Percentiles rank a stretch among this genome's conserved stretches.
phyloP scores from a whole-genome alignment of 257 asterid species.

The Primulina eburnea region DNA sequence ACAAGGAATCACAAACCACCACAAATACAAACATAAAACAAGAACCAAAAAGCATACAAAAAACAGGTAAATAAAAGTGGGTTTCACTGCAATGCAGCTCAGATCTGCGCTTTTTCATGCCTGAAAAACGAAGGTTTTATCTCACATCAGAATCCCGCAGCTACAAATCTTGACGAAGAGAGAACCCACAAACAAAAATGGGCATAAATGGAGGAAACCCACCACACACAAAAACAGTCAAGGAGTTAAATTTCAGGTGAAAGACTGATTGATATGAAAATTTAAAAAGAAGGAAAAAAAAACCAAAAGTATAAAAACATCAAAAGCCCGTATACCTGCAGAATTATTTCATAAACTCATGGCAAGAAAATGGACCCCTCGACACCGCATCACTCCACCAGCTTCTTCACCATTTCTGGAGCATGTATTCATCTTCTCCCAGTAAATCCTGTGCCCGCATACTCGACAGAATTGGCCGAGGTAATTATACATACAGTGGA shows the following conservation, averaged over 20 bases:
- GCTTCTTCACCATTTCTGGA: not conserved
- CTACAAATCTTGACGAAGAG: not conserved
- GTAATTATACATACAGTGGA: constrained; percentile 13
- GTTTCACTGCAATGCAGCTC: constrained; percentile 30
- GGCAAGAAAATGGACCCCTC: constrained; percentile 32
- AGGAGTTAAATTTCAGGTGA: constrained; percentile 19
- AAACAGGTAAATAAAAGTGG: constrained; percentile 4
- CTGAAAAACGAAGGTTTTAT: constrained; percentile 14
- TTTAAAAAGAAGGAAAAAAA: constrained; percentile 9
- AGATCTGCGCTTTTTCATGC: constrained; percentile 50
- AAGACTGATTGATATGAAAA: constrained; percentile 36
- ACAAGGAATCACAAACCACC: constrained; percentile 16
- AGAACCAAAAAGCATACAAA: constrained; percentile 13
- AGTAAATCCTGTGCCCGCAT: constrained; percentile 1
- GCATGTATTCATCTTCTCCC: not conserved
- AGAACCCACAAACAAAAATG: not conserved
- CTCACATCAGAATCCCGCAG: constrained; percentile 3
- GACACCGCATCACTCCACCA: constrained; percentile 2
- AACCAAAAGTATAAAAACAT: not conserved
- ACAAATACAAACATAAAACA: constrained; percentile 2
- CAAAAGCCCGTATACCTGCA: constrained; percentile 26
- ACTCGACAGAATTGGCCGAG: constrained; percentile 2
- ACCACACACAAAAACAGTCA: not conserved
- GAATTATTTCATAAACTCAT: constrained; percentile 20
- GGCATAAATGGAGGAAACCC: not conserved